Conservation (phyloP, 495 filamentous ascomycete genomes). For the Viridothelium virens region DNA sequence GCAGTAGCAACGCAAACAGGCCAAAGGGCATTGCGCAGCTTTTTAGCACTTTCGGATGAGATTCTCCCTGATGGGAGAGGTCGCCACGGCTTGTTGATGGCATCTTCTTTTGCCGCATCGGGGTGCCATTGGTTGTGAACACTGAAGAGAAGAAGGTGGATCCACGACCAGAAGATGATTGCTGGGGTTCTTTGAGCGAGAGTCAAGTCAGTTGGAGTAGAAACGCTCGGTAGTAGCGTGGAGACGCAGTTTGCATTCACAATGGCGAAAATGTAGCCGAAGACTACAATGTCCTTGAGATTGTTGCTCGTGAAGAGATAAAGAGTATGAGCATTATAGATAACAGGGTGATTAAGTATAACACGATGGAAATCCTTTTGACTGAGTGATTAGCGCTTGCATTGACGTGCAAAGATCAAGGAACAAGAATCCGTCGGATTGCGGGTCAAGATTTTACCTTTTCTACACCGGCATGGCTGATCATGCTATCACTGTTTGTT, state of each 20-base stretch:
- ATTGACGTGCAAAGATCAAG: not conserved
- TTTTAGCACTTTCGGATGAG: not conserved
- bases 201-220: not conserved
- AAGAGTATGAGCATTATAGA: not conserved
- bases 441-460: not conserved
- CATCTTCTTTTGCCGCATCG: not conserved
- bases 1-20: not conserved
- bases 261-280: not conserved
- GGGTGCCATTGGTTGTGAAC: not conserved
- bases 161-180: not conserved
- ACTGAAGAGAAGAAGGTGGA: not conserved
- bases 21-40: not conserved
- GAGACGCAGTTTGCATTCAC: not conserved
- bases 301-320: not conserved
- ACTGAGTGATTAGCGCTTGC: not conserved
- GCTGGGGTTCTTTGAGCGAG: not conserved
- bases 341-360: not conserved
- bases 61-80: not conserved
- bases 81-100: not conserved
- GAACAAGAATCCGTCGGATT: not conserved
- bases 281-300: not conserved
- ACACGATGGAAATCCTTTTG: not conserved
- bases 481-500: not conserved
- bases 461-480: not conserved
- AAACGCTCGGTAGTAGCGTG: not conserved